These are phyloP conservation scores for Xylariales sp. DNA, from an alignment of 2,329 filamentous ascomycete species.

Conservation along the genomic window DNA sequence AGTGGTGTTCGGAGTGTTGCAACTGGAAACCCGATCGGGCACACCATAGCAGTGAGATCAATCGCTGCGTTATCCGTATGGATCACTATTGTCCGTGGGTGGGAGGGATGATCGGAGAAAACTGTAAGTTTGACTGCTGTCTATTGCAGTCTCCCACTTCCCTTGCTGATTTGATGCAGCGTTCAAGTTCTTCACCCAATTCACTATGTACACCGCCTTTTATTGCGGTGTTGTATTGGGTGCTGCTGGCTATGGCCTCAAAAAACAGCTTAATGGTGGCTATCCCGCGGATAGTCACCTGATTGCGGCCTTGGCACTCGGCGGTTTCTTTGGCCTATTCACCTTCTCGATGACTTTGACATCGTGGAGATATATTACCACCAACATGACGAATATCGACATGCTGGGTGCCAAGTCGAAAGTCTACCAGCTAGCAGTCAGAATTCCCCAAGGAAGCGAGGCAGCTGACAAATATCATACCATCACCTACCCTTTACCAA, in stretches of 20 bases:
- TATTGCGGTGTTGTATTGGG: conserved; percentile 63
- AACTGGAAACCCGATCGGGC: conserved; percentile 86
- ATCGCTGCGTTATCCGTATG: conserved; percentile 81
- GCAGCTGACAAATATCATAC: conserved; percentile 40
- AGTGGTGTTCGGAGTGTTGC: conserved; percentile 78
- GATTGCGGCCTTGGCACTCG: conserved; percentile 61
- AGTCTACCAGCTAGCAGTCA: conserved; percentile 70
- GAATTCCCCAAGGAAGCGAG: conserved; percentile 51
- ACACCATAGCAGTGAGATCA: conserved; percentile 80
- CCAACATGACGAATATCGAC: conserved; percentile 84
- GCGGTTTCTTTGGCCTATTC: conserved; percentile 76
- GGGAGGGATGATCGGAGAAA: conserved; percentile 87
- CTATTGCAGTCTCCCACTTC: conserved; percentile 3
- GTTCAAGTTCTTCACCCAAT: conserved; percentile 92
- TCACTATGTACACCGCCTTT: conserved; percentile 66
- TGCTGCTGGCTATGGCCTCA: conserved; percentile 59
- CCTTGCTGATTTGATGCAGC: conserved; percentile 36
- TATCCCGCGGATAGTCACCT: conserved; percentile 51
- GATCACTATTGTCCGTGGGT: conserved; percentile 97
- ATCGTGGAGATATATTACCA: conserved; percentile 62
- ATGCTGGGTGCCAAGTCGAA: conserved; percentile 57
- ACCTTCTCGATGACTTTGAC: conserved; percentile 70
- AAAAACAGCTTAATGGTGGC: conserved; percentile 43
- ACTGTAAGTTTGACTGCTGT: conserved; percentile 40
- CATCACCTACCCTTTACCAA: conserved; percentile 55